Percentiles rank a stretch among this genome's conserved stretches.
phyloP scores from a whole-genome alignment of 176 grass and related monocot genomes.

The Phoenix roebelenii region DNA sequence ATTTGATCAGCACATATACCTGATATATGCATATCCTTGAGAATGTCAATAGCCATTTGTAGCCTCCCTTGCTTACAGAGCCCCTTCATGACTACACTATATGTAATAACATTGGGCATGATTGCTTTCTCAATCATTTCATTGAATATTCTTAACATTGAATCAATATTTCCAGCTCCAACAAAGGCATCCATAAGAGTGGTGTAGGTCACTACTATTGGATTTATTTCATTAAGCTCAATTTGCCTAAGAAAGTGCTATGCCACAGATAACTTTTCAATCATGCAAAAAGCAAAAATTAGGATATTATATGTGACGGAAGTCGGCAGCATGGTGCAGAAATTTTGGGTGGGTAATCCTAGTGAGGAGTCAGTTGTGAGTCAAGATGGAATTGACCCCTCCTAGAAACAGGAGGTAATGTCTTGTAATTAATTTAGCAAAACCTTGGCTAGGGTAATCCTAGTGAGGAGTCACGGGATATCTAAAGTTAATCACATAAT shows the following conservation, averaged over 20 bases:
- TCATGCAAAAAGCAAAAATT: constrained; percentile 81
- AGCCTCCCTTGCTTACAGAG: constrained; percentile 60
- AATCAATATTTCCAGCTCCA: constrained; percentile 36
- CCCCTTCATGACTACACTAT: constrained; percentile 77
- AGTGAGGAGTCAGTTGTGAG: no score
- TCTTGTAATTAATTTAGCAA: no score
- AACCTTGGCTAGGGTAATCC: no score
- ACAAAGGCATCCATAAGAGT: constrained; percentile 81
- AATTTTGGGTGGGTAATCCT: no score
- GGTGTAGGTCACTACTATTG: constrained; percentile 64
- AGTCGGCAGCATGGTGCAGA: no score
- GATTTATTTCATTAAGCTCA: constrained; percentile 38
- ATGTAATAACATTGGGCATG: constrained; percentile 49
- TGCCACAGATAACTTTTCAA: constrained; percentile 39
- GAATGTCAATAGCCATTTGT: constrained; percentile 39
- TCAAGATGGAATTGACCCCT: no score
- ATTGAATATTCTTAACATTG: constrained; percentile 37
- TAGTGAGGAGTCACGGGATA: no score
- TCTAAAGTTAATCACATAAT: no score
- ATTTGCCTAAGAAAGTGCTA: constrained; percentile 45
- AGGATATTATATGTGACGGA: constrained; percentile 89
- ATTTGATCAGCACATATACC: constrained; percentile 51
- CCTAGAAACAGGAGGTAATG: no score
- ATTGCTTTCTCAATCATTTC: constrained; percentile 60
- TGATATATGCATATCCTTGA: constrained; percentile 39